phyloP scores from a whole-genome alignment of 257 asterid genomes.

The Perilla frutescens region DNA sequence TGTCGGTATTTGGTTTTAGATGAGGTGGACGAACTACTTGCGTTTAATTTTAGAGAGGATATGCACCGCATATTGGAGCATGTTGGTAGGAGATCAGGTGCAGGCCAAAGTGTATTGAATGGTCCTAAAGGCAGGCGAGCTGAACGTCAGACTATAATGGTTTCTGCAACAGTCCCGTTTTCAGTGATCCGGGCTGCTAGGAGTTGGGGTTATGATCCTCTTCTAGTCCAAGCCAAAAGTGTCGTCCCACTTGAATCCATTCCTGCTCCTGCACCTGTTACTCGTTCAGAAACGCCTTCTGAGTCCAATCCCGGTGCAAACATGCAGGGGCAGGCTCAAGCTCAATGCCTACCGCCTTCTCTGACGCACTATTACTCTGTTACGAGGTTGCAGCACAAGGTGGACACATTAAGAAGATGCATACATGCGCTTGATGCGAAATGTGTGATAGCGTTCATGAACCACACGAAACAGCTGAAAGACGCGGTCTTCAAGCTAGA shows the following conservation, averaged over 20 bases:
- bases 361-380: slow-evolving; percentile 77
- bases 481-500: slow-evolving; percentile 86
- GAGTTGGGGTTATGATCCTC: slow-evolving; percentile 93
- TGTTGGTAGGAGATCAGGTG: slow-evolving; percentile 78
- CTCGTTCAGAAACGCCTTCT: slow-evolving; percentile 46
- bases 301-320: slow-evolving; percentile 41
- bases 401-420: slow-evolving; percentile 83
- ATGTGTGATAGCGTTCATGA: slow-evolving; percentile 91
- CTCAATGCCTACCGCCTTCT: slow-evolving; percentile 87
- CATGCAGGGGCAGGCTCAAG: slow-evolving; percentile 49
- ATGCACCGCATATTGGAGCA: slow-evolving; percentile 92
- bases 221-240: slow-evolving; percentile 80
- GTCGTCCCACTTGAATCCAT: slow-evolving; percentile 65
- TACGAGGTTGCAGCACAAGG: slow-evolving; percentile 86
- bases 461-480: slow-evolving; percentile 80
- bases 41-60: slow-evolving; percentile 87
- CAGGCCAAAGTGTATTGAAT: slow-evolving; percentile 40
- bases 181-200: slow-evolving; percentile 89
- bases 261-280: slow-evolving; percentile 47
- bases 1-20: slow-evolving; percentile 85
- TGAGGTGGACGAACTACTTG: slow-evolving; percentile 94
- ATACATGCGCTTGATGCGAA: slow-evolving; percentile 84
- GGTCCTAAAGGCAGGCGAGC: slow-evolving; percentile 43
- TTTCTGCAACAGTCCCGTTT: slow-evolving; percentile 97
- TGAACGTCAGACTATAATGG: slow-evolving; percentile 82